Evolutionary conservation across 768 basidiomycete species (phyloP), one percentile per base, ranked within the genome.

Genomic region (Pholiota molesta): DNA sequence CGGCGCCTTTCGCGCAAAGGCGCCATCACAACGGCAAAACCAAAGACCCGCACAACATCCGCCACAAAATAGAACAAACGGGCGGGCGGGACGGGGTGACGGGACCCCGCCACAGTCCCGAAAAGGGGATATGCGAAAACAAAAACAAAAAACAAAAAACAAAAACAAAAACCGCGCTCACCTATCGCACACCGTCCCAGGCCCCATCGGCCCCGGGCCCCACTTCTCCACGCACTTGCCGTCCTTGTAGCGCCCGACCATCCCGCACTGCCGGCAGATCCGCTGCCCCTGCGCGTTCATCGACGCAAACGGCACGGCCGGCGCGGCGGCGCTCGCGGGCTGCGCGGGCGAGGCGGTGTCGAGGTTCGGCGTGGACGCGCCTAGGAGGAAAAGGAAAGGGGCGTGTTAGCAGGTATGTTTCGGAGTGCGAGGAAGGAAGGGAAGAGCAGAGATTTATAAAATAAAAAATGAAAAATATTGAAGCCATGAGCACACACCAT

Each of bases 191-290:
- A 93, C 91, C 0, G 91, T 93, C 21, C 91, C 91, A 55, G 91
- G 91, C 0, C 91, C 91, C 74, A 88, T 83, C 52, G 91, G 91
- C 4, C 91, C 91, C 23, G 91, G 91, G 1, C 91, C 91, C 91
- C 91, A 93, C 73, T 93, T 93, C 69, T 93, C 91, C 55, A 93
- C 91, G 70, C 91, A 93, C 66, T 91, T 91, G 9, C 88, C 89
- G 21, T 93, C 91, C 76, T 92, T 92, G 76, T 92, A 93, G 0
- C 91, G 78, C 0, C 91, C 91, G 0, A 85, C 78, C 45, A 87
- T 75, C 0, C 89, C 89, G 66, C 91, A 93, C 68, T 90, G 89
- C 6, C 90, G 78, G 71, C 91, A 92, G 52, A 90, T 91, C 23
- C 91, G 78, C 69, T 92, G 91, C 0, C 91, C 91, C 55, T 82